Conservation (phyloP, 2,329 filamentous ascomycete genomes). For the Balansia obtecta region DNA sequence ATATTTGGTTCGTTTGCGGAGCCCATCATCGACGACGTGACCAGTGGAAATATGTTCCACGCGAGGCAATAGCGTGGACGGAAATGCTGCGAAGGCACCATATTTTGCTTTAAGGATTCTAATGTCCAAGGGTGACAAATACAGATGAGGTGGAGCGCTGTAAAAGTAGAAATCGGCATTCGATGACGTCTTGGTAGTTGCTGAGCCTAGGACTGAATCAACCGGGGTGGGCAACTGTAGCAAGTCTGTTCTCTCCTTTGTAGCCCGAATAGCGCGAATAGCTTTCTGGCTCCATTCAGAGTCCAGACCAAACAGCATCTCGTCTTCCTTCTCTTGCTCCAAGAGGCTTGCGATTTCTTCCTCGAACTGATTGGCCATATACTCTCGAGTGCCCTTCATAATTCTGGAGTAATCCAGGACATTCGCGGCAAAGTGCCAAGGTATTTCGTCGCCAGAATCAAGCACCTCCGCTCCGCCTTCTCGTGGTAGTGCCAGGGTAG, state of each 20-base stretch:
- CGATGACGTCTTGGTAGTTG: constrained; percentile 14
- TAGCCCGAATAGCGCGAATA: constrained; percentile 57
- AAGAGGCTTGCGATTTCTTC: constrained; percentile 63
- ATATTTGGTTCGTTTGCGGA: constrained; percentile 78
- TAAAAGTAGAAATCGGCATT: constrained; percentile 70
- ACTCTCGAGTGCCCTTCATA: constrained; percentile 86
- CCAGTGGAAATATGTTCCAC: constrained; percentile 84
- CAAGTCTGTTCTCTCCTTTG: constrained; percentile 58
- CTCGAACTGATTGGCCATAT: constrained; percentile 73
- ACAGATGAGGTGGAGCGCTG: constrained; percentile 75
- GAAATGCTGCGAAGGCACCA: constrained; percentile 69
- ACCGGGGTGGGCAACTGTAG: constrained; percentile 20
- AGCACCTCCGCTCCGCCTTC: constrained; percentile 63
- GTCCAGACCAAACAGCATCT: constrained; percentile 82
- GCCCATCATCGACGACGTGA: constrained; percentile 72
- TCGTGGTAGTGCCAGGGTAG: constrained; percentile 75
- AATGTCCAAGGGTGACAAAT: constrained; percentile 82
- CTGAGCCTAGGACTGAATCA: constrained; percentile 5
- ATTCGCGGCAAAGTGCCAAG: constrained; percentile 91
- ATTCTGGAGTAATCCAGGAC: constrained; percentile 89
- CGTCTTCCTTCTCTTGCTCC: constrained; percentile 74
- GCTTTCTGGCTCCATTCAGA: constrained; percentile 88
- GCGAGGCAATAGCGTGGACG: constrained; percentile 71
- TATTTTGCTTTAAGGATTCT: constrained; percentile 85
- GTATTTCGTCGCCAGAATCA: constrained; percentile 61